A percentile compares a stretch with the other conserved stretches of the same genome.
These are phyloP conservation scores for Termitomyces sp. DNA, from an alignment of 768 basidiomycete genomes.

Conservation along the genomic window DNA sequence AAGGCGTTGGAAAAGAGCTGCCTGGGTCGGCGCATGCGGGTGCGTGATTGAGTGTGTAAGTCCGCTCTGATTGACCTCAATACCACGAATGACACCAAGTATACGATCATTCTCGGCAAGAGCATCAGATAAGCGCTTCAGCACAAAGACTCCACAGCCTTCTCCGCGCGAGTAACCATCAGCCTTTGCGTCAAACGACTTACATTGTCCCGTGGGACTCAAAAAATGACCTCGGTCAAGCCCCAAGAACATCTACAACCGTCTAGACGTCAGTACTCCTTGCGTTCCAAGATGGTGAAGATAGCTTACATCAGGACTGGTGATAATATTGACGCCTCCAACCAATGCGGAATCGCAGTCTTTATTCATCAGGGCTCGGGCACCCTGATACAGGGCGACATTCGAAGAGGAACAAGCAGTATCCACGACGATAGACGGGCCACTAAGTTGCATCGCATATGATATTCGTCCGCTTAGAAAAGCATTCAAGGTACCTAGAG, in stretches of 20 bases:
- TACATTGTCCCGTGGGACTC: constrained; percentile 62
- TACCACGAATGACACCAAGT: constrained; percentile 60
- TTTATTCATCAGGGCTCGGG: constrained; percentile 53
- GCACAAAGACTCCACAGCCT: constrained; percentile 65
- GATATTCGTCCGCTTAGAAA: constrained; percentile 63
- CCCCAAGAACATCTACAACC: constrained; percentile 60
- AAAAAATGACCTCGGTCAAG: constrained; percentile 68
- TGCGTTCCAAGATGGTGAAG: neutral
- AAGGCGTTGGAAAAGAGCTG: constrained; percentile 45
- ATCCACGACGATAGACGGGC: constrained; percentile 68
- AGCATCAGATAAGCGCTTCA: constrained; percentile 69
- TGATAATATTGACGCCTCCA: constrained; percentile 69
- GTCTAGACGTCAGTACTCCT: neutral
- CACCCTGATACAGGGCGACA: constrained; percentile 65
- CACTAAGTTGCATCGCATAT: constrained; percentile 60
- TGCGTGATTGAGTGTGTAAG: constrained; percentile 65
- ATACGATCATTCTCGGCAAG: constrained; percentile 62
- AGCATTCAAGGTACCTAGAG: neutral
- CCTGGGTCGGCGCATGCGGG: constrained; percentile 62
- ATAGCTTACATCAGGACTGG: constrained; percentile 61
- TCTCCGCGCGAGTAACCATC: constrained; percentile 72
- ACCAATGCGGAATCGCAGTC: constrained; percentile 70
- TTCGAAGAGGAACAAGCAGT: constrained; percentile 73
- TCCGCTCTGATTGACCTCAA: constrained; percentile 72
- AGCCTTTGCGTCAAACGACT: constrained; percentile 64